phyloP scores from a whole-genome alignment of 148 eudicot species.

The Tetragonia tetragonoides region DNA sequence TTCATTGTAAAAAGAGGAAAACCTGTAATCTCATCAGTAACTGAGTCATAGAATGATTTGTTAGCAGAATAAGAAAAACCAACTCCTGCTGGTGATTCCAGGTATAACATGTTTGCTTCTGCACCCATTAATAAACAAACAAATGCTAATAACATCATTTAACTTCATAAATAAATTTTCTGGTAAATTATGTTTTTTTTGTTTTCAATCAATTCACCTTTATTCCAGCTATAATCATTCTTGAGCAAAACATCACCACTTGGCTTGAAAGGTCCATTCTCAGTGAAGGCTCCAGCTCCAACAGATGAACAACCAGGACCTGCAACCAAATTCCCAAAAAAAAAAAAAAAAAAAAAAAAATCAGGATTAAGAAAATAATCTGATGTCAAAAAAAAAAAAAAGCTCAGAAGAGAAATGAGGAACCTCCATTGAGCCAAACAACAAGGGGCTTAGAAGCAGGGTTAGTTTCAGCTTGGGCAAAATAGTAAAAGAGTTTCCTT shows the following conservation, averaged over 20 bases:
- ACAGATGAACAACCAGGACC: conserved; percentile 89
- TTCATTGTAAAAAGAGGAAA: background rate
- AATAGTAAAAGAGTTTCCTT: conserved; percentile 67
- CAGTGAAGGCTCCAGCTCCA: conserved; percentile 75
- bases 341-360: background rate
- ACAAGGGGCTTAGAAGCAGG: conserved; percentile 64
- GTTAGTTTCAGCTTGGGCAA: conserved; percentile 55
- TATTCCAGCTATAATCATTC: conserved; percentile 75
- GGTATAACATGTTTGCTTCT: conserved; percentile 81
- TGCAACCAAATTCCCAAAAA: conserved; percentile 25
- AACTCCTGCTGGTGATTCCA: conserved; percentile 83
- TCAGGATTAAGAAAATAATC: too few relatives aligned
- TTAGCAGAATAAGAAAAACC: conserved; percentile 73
- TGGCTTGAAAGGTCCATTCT: conserved; percentile 76
- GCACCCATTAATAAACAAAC: conserved; percentile 1
- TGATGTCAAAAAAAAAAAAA: too few relatives aligned
- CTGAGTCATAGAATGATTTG: conserved; percentile 45
- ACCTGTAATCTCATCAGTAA: conserved; percentile 70
- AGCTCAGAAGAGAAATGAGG: background rate
- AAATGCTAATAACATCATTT: background rate
- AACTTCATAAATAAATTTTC: too few relatives aligned
- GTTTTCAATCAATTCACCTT: conserved; percentile 36
- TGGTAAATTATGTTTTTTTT: too few relatives aligned
- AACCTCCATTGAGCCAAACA: conserved; percentile 89
- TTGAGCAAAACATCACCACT: conserved; percentile 46